Base-by-base conservation (phyloP, 169 alveolate species). In the Perkinsus chesapeaki region DNA sequence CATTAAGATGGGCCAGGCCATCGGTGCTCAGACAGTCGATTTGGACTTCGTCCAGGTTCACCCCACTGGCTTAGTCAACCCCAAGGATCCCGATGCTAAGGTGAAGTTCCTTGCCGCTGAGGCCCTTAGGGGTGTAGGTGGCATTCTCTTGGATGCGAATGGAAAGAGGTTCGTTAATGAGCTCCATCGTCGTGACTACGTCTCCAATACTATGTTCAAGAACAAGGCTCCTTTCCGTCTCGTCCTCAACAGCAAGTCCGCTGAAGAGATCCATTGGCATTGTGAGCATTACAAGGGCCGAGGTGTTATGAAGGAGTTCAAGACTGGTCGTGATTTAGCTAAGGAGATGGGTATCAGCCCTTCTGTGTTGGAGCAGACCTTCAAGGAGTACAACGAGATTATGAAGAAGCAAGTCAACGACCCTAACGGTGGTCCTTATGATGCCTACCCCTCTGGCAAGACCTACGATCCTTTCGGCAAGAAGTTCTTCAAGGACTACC, bases 101-200 rank as follows among this genome's bases (percentile, higher is more conserved):
- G 91, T 93, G 92, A 95, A 95, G 95, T 91, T 93, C 93, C 47
- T 95, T 43, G 96, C 96, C 23, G 95, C 96, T 73, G 97, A 95
- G 91, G 94, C 94, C 92, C 94, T 94, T 16, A 93, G 97, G 39
- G 95, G 95, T 73, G 73, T 94, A 39, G 97, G 96, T 0, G 96
- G 95, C 39, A 92, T 96, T 31, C 39, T 96, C 91, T 38, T 94
- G 19, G 93, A 93, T 91, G 39, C 92, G 39, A 92, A 94, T 38
- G 97, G 97, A 37, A 91, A 96, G 91, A 95, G 97, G 82, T 95
- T 95, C 93, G 94, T 96, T 73, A 93, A 95, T 93, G 97, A 95
- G 95, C 73, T 94, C 60, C 96, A 96, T 9, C 93, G 94, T n/a
- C 95, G 97, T 39, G 94, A 94, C 91, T 95, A 94, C 92, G 96